Conservation (phyloP, 768 basidiomycete genomes). For the Mycena amicta region DNA sequence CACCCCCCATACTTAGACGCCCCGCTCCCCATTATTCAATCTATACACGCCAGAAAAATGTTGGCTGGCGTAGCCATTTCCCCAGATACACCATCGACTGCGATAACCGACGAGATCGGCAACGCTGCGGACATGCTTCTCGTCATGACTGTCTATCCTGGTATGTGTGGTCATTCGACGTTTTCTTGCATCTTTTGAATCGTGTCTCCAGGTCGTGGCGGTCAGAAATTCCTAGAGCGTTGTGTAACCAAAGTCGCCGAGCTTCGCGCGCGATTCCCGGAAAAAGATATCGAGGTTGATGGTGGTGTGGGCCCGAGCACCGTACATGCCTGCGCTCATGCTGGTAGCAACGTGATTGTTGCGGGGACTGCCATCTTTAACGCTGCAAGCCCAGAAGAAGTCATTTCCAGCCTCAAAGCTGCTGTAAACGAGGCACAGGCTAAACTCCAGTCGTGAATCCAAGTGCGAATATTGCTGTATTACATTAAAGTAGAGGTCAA, state of each 20-base stretch:
- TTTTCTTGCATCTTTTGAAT: too few relatives aligned
- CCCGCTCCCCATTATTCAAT: constrained; percentile 72
- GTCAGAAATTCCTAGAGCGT: constrained; percentile 93
- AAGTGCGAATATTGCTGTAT: background rate
- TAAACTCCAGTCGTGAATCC: constrained; percentile 26
- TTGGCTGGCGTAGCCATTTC: constrained; percentile 96
- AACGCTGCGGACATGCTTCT: constrained; percentile 89
- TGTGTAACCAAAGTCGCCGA: constrained; percentile 93
- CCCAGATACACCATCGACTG: constrained; percentile 87
- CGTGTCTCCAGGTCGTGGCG: constrained; percentile 96
- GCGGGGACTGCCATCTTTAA: constrained; percentile 96
- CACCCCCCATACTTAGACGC: constrained; percentile 47
- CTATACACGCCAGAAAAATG: constrained; percentile 86
- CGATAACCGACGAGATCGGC: constrained; percentile 86
- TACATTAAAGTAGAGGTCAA: constrained; percentile 5
- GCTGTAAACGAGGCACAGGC: constrained; percentile 71
- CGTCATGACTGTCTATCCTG: constrained; percentile 97
- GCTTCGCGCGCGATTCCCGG: constrained; percentile 85
- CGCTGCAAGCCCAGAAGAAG: constrained; percentile 73
- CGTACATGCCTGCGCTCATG: constrained; percentile 83
- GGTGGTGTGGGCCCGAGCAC: constrained; percentile 96
- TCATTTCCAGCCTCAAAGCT: constrained; percentile 73
- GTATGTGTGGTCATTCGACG: too few relatives aligned
- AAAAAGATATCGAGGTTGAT: constrained; percentile 97
- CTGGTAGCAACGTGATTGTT: constrained; percentile 99